Conservation (phyloP, 2,329 filamentous ascomycete species). For the Arachnomyces sp. region DNA sequence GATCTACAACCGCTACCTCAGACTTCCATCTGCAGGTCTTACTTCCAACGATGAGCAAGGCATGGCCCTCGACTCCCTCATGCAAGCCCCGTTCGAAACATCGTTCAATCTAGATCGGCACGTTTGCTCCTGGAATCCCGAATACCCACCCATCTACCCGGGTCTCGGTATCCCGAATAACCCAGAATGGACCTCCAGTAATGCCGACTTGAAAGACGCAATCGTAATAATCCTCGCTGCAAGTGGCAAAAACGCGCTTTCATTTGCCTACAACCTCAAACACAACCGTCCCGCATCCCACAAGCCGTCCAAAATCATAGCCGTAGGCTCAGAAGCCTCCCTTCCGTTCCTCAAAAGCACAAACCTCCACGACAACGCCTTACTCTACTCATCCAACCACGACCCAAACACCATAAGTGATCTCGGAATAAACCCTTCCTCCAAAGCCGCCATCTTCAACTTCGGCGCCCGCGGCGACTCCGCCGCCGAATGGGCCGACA, state of each 20-base stretch:
- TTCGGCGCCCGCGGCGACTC: neutral
- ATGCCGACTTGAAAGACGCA: conserved; percentile 12
- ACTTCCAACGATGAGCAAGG: conserved; percentile 8
- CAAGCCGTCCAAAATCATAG: conserved; percentile 12
- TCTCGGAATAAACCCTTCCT: neutral
- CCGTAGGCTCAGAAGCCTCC: conserved; percentile 16
- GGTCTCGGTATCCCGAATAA: neutral
- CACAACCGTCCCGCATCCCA: conserved; percentile 11
- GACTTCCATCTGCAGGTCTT: conserved; percentile 1
- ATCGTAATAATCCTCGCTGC: conserved; percentile 16
- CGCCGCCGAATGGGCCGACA: neutral
- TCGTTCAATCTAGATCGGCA: conserved; percentile 17
- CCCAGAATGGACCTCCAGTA: conserved; percentile 14
- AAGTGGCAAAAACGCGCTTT: conserved; percentile 18
- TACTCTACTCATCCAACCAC: neutral
- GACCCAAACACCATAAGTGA: neutral
- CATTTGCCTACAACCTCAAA: conserved; percentile 17
- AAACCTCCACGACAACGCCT: conserved; percentile 1
- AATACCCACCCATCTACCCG: conserved; percentile 8
- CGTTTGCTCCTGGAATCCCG: conserved; percentile 16
- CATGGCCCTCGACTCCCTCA: conserved; percentile 14
- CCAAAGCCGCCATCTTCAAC: conserved; percentile 1
- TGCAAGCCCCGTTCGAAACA: conserved; percentile 15
- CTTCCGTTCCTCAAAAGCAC: conserved; percentile 6
- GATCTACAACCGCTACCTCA: conserved; percentile 19